A percentile compares a stretch with the other conserved stretches of the same genome.
These are phyloP conservation scores for Gelatoporia subvermispora DNA, from an alignment of 768 basidiomycete genomes.

Conservation along the genomic window DNA sequence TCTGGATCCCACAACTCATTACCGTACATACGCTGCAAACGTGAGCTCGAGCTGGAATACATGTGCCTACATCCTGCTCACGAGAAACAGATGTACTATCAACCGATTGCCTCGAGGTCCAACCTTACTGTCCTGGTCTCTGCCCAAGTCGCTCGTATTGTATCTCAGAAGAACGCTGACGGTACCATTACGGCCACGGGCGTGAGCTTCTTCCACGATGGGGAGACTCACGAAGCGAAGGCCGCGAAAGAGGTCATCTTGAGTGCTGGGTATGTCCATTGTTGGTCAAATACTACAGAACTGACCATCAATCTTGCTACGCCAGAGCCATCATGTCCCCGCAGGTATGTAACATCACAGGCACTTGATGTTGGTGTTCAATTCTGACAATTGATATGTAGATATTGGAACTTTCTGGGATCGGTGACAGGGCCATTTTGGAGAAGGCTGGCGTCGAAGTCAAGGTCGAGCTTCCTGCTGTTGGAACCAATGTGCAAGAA, in stretches of 20 bases:
- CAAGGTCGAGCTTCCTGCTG: conserved; percentile 64
- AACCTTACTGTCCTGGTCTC: conserved; percentile 1
- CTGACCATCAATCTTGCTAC: too few species aligned
- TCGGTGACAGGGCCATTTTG: conserved; percentile 52
- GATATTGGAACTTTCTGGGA: conserved; percentile 44
- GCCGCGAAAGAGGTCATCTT: conserved; percentile 42
- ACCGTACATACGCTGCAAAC: not conserved
- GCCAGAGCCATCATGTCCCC: conserved; percentile 9
- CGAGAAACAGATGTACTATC: not conserved
- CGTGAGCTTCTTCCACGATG: conserved; percentile 28
- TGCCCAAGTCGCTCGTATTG: conserved; percentile 1
- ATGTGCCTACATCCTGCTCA: not conserved
- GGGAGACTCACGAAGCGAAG: conserved; percentile 22
- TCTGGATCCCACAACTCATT: not conserved
- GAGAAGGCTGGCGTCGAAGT: conserved; percentile 41
- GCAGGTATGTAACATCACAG: not conserved
- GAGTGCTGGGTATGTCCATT: conserved; percentile 23
- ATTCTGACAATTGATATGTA: not conserved
- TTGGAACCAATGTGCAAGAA: conserved; percentile 54
- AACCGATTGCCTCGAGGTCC: not conserved
- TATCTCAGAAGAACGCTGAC: not conserved
- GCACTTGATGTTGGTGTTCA: not conserved
- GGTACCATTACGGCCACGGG: conserved; percentile 27
- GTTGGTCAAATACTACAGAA: not conserved
- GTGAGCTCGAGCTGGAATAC: not conserved